phyloP scores from a whole-genome alignment of 768 basidiomycete species.

The Lentinula raphanica region DNA sequence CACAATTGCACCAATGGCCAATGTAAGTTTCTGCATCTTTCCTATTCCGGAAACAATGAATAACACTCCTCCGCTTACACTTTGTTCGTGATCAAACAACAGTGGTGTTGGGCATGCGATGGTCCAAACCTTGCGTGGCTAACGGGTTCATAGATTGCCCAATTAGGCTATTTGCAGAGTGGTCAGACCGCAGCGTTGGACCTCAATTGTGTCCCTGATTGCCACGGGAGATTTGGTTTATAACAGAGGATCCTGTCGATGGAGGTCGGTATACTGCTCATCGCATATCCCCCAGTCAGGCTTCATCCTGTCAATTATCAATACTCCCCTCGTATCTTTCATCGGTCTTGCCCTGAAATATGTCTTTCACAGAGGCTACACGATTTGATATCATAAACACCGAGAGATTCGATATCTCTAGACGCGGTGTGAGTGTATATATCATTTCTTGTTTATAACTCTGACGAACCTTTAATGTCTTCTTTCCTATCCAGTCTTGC shows the following conservation, averaged over 20 bases:
- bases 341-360: background rate
- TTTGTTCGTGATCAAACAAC: background rate
- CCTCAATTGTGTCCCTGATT: background rate
- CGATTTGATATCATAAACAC: constrained; percentile 19
- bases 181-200: background rate
- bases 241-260: background rate
- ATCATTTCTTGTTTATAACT: background rate
- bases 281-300: background rate
- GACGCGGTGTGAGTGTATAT: constrained; percentile 16
- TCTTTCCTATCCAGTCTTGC: background rate
- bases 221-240: background rate
- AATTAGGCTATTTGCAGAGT: background rate
- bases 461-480: background rate
- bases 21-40: background rate
- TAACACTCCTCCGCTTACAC: background rate
- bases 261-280: background rate
- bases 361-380: constrained; percentile 1
- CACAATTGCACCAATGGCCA: background rate
- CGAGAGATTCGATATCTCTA: constrained; percentile 24
- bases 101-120: background rate
- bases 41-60: background rate
- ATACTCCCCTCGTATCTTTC: background rate
- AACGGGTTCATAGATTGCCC: background rate
- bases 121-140: constrained; percentile 1
- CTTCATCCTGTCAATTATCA: background rate